A percentile compares a stretch with the other conserved stretches of the same genome.
These are phyloP conservation scores for Lipomyces lipofer DNA, from an alignment of 805 yeast genomes.

Conservation along the genomic window DNA sequence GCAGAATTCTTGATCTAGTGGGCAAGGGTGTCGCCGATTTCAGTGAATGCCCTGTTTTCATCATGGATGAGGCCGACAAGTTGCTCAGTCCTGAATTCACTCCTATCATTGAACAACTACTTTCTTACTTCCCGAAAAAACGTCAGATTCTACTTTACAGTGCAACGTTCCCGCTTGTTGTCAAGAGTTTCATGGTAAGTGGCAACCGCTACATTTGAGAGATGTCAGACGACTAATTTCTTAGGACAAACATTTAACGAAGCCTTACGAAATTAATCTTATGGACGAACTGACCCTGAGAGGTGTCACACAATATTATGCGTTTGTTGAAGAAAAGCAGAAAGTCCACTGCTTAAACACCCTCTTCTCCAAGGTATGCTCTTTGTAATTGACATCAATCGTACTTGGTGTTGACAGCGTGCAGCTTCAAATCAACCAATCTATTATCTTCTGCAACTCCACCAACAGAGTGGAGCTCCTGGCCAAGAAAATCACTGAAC, in stretches of 20 bases:
- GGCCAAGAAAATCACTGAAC: constrained; percentile 93
- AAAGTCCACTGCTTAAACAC: constrained; percentile 95
- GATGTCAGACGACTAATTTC: too few relatives aligned
- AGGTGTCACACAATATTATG: constrained; percentile 96
- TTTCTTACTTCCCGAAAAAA: constrained; percentile 72
- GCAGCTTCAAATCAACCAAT: constrained; percentile 84
- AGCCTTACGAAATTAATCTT: constrained; percentile 92
- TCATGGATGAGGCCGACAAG: constrained; percentile 99
- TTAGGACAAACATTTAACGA: constrained; percentile 71
- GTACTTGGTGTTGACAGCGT: not conserved
- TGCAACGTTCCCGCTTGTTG: constrained; percentile 95
- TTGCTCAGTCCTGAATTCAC: constrained; percentile 90
- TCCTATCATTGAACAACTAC: constrained; percentile 79
- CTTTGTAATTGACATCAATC: not conserved
- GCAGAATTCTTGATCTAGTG: constrained; percentile 93
- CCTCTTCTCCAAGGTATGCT: constrained; percentile 66
- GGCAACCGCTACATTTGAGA: too few relatives aligned
- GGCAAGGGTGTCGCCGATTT: constrained; percentile 84
- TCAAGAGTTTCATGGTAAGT: constrained; percentile 74
- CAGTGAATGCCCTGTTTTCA: constrained; percentile 79
- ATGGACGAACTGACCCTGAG: constrained; percentile 96
- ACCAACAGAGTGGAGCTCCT: constrained; percentile 93
- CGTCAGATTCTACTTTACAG: constrained; percentile 86
- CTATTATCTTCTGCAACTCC: constrained; percentile 95
- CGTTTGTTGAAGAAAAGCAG: constrained; percentile 96